These are phyloP conservation scores for Botrytis elliptica DNA, from an alignment of 2,329 filamentous ascomycete species.

Conservation along the genomic window DNA sequence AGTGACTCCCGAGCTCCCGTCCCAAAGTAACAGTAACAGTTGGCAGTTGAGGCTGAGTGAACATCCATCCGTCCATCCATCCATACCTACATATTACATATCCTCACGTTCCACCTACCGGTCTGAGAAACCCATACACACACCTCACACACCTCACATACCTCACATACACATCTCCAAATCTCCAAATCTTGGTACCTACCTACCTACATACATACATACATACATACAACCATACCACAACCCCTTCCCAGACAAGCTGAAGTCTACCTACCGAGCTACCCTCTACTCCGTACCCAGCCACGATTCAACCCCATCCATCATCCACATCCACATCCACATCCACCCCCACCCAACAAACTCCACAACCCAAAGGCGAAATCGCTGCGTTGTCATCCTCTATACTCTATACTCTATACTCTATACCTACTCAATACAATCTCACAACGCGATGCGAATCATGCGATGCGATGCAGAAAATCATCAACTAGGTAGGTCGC, in stretches of 20 bases:
- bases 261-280: slow-evolving; percentile 27
- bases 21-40: background rate
- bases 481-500: background rate
- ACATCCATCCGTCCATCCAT: background rate
- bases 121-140: background rate
- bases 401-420: too few species aligned
- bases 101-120: slow-evolving; percentile 2
- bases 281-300: background rate
- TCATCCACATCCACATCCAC: too few species aligned
- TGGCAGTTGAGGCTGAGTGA: slow-evolving; percentile 13
- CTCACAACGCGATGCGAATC: background rate
- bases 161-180: background rate
- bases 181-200: too few species aligned
- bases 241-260: slow-evolving; percentile 31
- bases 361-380: background rate
- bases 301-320: too few species aligned
- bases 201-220: background rate
- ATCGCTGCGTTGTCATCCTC: slow-evolving; percentile 30
- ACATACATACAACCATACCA: background rate
- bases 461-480: background rate
- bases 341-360: background rate
- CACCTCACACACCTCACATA: background rate
- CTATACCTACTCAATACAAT: too few species aligned
- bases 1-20: background rate
- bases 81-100: too few species aligned